Percentiles rank a stretch among this genome's conserved stretches.
phyloP scores from a whole-genome alignment of 495 filamentous ascomycete species.

The Xanthoparmelia taractica region DNA sequence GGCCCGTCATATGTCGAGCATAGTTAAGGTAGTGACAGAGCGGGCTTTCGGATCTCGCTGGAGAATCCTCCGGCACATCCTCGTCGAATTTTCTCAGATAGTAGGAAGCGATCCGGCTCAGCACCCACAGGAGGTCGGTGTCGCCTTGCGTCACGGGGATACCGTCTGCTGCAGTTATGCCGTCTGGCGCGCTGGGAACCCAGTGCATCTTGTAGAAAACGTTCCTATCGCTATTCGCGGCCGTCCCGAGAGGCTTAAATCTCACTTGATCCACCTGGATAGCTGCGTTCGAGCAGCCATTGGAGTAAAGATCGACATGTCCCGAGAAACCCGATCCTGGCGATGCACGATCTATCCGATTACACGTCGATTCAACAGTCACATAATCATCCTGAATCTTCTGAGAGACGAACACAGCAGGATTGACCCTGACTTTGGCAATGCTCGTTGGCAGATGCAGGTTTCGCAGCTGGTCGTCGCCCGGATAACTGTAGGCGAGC shows the following conservation, averaged over 20 bases:
- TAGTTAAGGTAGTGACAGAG: slow-evolving; percentile 20
- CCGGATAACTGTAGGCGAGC: slow-evolving; percentile 34
- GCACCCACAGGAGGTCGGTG: slow-evolving; percentile 3
- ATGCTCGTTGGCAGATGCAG: slow-evolving; percentile 31
- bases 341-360: slow-evolving; percentile 6
- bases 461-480: slow-evolving; percentile 29
- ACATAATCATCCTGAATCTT: slow-evolving; percentile 3
- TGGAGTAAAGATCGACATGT: slow-evolving; percentile 26
- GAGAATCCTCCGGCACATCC: slow-evolving; percentile 15
- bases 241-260: slow-evolving; percentile 19
- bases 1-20: slow-evolving; percentile 9
- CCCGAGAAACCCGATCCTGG: slow-evolving; percentile 22
- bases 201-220: slow-evolving; percentile 15
- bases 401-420: slow-evolving; percentile 1
- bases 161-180: background rate
- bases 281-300: slow-evolving; percentile 19
- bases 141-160: slow-evolving; percentile 9
- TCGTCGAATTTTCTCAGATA: slow-evolving; percentile 24
- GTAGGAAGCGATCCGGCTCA: slow-evolving; percentile 17
- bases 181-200: background rate
- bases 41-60: slow-evolving; percentile 13
- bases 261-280: slow-evolving; percentile 29
- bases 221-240: slow-evolving; percentile 15
- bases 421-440: slow-evolving; percentile 26
- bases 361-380: slow-evolving; percentile 6